These are phyloP conservation scores for Canavalia gladiata DNA, from an alignment of 306 rosid genomes.

Conservation along the genomic window DNA sequence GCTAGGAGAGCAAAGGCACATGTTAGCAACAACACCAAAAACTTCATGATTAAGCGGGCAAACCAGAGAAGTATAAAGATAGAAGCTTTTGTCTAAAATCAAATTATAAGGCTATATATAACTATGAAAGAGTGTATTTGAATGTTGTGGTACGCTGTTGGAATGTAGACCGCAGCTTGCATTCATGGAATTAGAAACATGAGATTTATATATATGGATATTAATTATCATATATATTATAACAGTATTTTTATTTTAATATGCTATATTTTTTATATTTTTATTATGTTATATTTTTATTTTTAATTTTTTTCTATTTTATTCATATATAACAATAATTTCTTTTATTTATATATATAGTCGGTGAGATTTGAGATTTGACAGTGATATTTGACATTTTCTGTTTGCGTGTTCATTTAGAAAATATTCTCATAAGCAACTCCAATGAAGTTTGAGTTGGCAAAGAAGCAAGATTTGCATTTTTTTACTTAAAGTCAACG, in stretches of 20 bases:
- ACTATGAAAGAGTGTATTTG: background rate
- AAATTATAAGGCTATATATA: background rate
- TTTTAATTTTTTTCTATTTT: too few relatives aligned
- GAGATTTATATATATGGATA: background rate
- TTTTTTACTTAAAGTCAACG: constrained; percentile 15
- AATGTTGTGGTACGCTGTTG: background rate
- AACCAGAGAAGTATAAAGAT: background rate
- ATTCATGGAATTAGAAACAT: background rate
- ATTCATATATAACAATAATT: too few relatives aligned
- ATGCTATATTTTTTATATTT: too few relatives aligned
- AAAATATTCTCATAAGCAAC: background rate
- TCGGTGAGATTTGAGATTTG: background rate
- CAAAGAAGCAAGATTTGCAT: constrained; percentile 5
- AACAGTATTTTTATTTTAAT: too few relatives aligned
- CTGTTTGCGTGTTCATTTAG: constrained; percentile 20
- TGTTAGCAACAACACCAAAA: constrained; percentile 3
- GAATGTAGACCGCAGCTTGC: background rate
- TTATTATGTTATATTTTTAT: too few relatives aligned
- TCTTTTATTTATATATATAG: background rate
- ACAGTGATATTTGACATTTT: constrained; percentile 17
- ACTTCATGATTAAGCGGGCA: constrained; percentile 29
- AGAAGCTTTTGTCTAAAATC: background rate
- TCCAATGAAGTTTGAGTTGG: constrained; percentile 31
- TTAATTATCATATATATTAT: too few relatives aligned
- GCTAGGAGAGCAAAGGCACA: constrained; percentile 32